These are phyloP conservation scores for Colletotrichum paranaense DNA, from an alignment of 2,329 filamentous ascomycete species.

Conservation along the genomic window DNA sequence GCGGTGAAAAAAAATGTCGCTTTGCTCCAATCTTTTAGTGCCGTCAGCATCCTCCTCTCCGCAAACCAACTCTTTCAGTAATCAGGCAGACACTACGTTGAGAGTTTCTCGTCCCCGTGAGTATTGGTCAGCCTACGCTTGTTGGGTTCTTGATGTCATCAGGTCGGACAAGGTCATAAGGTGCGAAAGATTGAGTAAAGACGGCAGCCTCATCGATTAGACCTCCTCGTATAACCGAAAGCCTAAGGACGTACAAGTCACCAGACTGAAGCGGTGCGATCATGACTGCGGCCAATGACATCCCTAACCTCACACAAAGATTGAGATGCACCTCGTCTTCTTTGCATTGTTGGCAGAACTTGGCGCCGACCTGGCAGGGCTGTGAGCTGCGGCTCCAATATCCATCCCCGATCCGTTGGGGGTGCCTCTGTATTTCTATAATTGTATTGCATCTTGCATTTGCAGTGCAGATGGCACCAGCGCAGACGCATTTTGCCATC, in stretches of 20 bases:
- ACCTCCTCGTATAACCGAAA: conserved; percentile 25
- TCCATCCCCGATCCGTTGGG: background rate
- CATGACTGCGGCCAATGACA: conserved; percentile 14
- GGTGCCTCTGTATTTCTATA: conserved; percentile 25
- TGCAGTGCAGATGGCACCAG: conserved; percentile 19
- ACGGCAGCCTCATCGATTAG: background rate
- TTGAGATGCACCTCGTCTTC: conserved; percentile 33
- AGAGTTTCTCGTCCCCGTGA: background rate
- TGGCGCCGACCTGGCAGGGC: conserved; percentile 26
- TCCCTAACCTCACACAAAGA: conserved; percentile 15
- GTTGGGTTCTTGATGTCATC: conserved; percentile 8
- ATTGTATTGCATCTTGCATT: conserved; percentile 29
- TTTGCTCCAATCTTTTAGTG: conserved; percentile 1
- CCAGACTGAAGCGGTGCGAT: conserved; percentile 26
- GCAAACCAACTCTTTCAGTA: background rate
- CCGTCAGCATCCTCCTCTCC: conserved; percentile 28
- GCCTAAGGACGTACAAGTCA: conserved; percentile 15
- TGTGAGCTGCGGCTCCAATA: conserved; percentile 34
- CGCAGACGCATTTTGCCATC: background rate
- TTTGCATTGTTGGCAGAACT: conserved; percentile 29
- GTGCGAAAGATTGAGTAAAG: conserved; percentile 1
- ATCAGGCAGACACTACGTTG: background rate
- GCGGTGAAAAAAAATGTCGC: background rate
- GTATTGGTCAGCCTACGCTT: background rate
- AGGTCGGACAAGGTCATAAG: background rate